phyloP scores from a whole-genome alignment of 2,329 filamentous ascomycete species.

The Ophiostoma pallidulum region DNA sequence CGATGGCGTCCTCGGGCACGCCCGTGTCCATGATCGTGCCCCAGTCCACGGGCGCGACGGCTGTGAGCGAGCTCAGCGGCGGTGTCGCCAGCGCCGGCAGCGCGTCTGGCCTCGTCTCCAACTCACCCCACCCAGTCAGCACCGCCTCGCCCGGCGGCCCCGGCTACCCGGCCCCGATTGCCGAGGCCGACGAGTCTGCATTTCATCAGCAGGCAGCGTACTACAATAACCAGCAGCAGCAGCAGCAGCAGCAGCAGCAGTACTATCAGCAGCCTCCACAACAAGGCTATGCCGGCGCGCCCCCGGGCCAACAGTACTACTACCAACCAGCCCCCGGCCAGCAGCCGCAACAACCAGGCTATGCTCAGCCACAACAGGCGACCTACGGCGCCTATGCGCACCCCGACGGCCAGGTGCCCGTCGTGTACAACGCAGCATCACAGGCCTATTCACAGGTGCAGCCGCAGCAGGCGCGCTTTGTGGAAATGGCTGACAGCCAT shows the following conservation, averaged over 20 bases:
- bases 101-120: background rate
- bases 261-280: slow-evolving; percentile 1
- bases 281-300: too few species aligned
- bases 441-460: too few species aligned
- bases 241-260: slow-evolving; percentile 5
- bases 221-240: too few species aligned
- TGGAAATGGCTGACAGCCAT: background rate
- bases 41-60: slow-evolving; percentile 16
- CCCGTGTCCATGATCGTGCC: slow-evolving; percentile 8
- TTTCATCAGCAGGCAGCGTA: slow-evolving; percentile 1
- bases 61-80: slow-evolving; percentile 16
- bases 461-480: background rate
- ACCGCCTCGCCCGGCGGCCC: background rate
- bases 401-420: too few species aligned
- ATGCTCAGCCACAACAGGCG: background rate
- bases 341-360: background rate
- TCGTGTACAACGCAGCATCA: too few species aligned
- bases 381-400: too few species aligned
- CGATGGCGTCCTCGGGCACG: background rate
- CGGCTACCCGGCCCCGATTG: slow-evolving; percentile 13
- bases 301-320: background rate
- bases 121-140: background rate
- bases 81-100: slow-evolving; percentile 6
- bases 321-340: slow-evolving; percentile 6
- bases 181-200: slow-evolving; percentile 16